phyloP scores from a whole-genome alignment of 1,284 basidiomycete genomes.

The Rhizopogon parksii region DNA sequence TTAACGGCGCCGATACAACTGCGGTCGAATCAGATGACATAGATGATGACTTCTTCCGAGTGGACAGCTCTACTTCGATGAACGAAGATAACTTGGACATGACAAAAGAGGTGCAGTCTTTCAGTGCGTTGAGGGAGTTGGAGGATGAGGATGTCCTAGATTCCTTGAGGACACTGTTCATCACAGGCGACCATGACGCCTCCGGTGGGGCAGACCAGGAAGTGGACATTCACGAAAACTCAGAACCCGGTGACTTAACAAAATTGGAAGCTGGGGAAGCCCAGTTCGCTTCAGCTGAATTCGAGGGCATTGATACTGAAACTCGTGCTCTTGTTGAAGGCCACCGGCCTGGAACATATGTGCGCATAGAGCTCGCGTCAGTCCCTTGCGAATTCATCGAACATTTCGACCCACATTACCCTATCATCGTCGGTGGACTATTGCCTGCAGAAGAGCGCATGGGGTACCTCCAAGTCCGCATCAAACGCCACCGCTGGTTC shows the following conservation, averaged over 20 bases:
- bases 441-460: slow-evolving; percentile 87
- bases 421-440: slow-evolving; percentile 91
- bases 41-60: slow-evolving; percentile 69
- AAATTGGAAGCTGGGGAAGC: slow-evolving; percentile 57
- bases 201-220: slow-evolving; percentile 33
- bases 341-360: slow-evolving; percentile 86
- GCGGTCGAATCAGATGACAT: slow-evolving; percentile 32
- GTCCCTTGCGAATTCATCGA: slow-evolving; percentile 92
- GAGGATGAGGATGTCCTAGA: slow-evolving; percentile 80
- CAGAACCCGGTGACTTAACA: slow-evolving; percentile 39
- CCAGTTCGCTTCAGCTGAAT: slow-evolving; percentile 81
- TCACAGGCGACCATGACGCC: slow-evolving; percentile 60
- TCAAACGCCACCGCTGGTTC: slow-evolving; percentile 97
- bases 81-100: slow-evolving; percentile 62
- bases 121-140: slow-evolving; percentile 66
- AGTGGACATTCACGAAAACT: slow-evolving; percentile 32
- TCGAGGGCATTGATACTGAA: slow-evolving; percentile 74
- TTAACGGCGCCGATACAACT: slow-evolving; percentile 34
- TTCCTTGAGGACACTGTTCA: slow-evolving; percentile 84
- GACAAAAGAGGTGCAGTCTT: slow-evolving; percentile 52
- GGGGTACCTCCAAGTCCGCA: slow-evolving; percentile 90
- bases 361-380: slow-evolving; percentile 81
- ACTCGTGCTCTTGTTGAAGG: slow-evolving; percentile 85
- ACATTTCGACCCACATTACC: slow-evolving; percentile 88
- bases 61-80: slow-evolving; percentile 36